Conservation (phyloP, 169 alveolate genomes). For the Plasmodium blacklocki region DNA sequence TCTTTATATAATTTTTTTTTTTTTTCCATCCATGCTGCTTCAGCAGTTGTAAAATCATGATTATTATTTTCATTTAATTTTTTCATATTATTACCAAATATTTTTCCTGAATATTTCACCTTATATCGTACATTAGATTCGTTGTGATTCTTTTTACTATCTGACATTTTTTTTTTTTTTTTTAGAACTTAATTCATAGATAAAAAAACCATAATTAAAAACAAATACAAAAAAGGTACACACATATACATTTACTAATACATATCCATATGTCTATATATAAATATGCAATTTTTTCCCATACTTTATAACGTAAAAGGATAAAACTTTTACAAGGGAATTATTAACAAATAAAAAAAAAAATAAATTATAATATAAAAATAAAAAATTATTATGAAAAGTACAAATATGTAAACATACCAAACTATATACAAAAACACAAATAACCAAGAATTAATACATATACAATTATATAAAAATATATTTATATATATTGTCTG, state of each 20-base stretch:
- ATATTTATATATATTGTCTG: too few species aligned
- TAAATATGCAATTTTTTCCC: background rate
- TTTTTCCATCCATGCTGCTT: constrained; percentile 80
- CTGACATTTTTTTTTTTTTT: constrained; percentile 18
- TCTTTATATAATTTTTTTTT: constrained; percentile 82
- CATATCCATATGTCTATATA: background rate
- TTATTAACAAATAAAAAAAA: too few species aligned
- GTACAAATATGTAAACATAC: too few species aligned
- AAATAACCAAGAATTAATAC: too few species aligned
- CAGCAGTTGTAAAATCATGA: constrained; percentile 71
- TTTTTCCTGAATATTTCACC: constrained; percentile 34
- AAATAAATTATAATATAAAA: too few species aligned
- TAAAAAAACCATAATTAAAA: constrained; percentile 8
- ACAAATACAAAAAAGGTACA: background rate
- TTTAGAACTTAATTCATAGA: background rate
- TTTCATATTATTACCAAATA: constrained; percentile 36
- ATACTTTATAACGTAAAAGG: background rate
- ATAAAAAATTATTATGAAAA: too few species aligned
- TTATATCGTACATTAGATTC: constrained; percentile 27
- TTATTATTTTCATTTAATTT: constrained; percentile 64
- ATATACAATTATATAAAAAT: too few species aligned
- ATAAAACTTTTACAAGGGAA: too few species aligned
- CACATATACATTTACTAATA: background rate
- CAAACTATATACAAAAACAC: too few species aligned
- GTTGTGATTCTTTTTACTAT: constrained; percentile 21